Evolutionary conservation across 306 rosid genomes (phyloP).

Genomic region (Begonia peltatifolia): DNA sequence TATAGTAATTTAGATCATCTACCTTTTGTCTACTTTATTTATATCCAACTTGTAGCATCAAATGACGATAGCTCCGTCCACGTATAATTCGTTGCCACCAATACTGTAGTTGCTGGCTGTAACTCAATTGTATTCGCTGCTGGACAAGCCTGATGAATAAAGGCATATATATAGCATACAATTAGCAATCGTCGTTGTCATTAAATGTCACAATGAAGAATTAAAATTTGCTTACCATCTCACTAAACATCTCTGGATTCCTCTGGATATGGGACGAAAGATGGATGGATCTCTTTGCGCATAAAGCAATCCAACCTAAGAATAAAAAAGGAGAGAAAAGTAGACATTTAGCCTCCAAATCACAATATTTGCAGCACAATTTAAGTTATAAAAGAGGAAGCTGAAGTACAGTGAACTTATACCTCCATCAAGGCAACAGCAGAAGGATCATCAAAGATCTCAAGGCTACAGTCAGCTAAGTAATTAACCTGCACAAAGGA

Average conservation of each 20-base stretch:
- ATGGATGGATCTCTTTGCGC: conserved; percentile 82
- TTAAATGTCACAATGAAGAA: conserved; percentile 1
- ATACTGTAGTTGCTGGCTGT: conserved; percentile 25
- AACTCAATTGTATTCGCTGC: conserved; percentile 56
- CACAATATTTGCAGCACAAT: too few relatives aligned
- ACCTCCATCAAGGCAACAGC: conserved; percentile 68
- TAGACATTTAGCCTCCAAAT: background rate
- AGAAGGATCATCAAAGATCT: conserved; percentile 82
- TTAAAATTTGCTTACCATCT: conserved; percentile 60
- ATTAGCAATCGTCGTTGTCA: background rate
- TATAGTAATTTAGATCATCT: conserved; percentile 6
- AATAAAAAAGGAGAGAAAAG: conserved; percentile 4
- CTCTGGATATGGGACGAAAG: conserved; percentile 78
- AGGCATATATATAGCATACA: background rate
- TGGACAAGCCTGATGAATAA: conserved; percentile 64
- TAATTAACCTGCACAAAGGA: conserved; percentile 44
- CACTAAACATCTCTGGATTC: conserved; percentile 77
- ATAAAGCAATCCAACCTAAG: conserved; percentile 82
- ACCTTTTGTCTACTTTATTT: conserved; percentile 44
- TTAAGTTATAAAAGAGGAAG: too few relatives aligned
- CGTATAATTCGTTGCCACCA: conserved; percentile 63
- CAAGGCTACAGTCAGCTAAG: conserved; percentile 80
- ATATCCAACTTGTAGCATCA: conserved; percentile 65
- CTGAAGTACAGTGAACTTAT: background rate
- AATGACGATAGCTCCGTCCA: conserved; percentile 93